These are phyloP conservation scores for Cutaneotrichosporon sp. DNA, from an alignment of 1,284 basidiomycete species.

Conservation along the genomic window DNA sequence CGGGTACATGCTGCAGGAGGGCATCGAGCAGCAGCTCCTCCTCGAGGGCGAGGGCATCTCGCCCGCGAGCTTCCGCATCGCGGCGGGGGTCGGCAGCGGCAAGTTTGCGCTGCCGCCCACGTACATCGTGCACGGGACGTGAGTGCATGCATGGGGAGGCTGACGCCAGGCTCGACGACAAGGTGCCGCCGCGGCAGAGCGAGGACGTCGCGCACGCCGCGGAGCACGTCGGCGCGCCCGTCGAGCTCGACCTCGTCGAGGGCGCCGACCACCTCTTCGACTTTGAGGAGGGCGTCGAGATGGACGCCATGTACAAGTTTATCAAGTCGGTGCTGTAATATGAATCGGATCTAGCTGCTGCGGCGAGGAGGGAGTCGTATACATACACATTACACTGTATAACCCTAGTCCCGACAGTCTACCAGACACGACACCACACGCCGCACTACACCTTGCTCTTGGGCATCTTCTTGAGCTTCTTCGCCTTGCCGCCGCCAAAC, in stretches of 20 bases:
- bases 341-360: too few species aligned
- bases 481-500: conserved; percentile 48
- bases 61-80: conserved; percentile 8
- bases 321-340: not conserved
- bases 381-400: too few species aligned
- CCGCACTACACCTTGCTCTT: conserved; percentile 17
- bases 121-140: conserved; percentile 20
- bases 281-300: conserved; percentile 1
- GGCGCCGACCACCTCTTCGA: conserved; percentile 22
- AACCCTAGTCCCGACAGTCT: too few species aligned
- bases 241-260: conserved; percentile 9
- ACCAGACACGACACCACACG: too few species aligned
- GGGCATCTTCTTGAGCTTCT: conserved; percentile 41
- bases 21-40: conserved; percentile 4
- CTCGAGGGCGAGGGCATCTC: conserved; percentile 10
- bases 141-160: too few species aligned
- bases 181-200: conserved; percentile 18
- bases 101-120: conserved; percentile 15
- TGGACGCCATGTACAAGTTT: conserved; percentile 4
- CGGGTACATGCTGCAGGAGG: conserved; percentile 15
- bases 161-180: conserved; percentile 15
- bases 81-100: conserved; percentile 7
- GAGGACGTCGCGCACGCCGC: conserved; percentile 15
- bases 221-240: conserved; percentile 1
- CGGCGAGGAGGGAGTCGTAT: not conserved